phyloP scores from a whole-genome alignment of 331 rosid genomes.

The Arachis monticola region DNA sequence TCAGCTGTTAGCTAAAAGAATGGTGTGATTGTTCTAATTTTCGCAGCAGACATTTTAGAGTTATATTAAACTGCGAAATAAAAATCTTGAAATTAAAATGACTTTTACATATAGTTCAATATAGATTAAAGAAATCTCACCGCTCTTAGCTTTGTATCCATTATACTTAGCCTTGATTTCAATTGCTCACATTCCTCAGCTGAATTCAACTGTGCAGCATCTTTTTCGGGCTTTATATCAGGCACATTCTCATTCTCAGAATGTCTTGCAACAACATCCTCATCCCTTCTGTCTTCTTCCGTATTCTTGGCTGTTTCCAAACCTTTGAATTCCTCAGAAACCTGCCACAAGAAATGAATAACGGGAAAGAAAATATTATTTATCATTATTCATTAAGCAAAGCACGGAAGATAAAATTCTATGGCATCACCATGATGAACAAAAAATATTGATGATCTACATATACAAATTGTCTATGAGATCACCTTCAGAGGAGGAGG shows the following conservation, averaged over 20 bases:
- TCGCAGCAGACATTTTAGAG: conserved; percentile 34
- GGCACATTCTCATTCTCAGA: conserved; percentile 42
- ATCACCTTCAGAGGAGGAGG: conserved; percentile 64
- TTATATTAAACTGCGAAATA: conserved; percentile 25
- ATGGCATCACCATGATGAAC: conserved; percentile 9
- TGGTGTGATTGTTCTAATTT: conserved; percentile 6
- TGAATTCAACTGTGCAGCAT: conserved; percentile 50
- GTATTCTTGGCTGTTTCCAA: conserved; percentile 47
- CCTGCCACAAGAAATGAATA: conserved; percentile 43
- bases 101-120: conserved; percentile 5
- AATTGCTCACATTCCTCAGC: conserved; percentile 64
- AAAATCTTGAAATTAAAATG: conserved; percentile 1
- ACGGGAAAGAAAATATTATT: neutral
- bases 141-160: conserved; percentile 79
- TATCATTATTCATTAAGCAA: conserved; percentile 33
- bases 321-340: conserved; percentile 56
- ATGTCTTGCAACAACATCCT: conserved; percentile 40
- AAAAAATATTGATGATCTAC: neutral
- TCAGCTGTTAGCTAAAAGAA: conserved; percentile 2
- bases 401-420: conserved; percentile 11
- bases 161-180: conserved; percentile 56
- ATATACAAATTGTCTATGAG: conserved; percentile 13
- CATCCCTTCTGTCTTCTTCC: conserved; percentile 46
- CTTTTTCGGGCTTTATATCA: conserved; percentile 46
- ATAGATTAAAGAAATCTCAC: conserved; percentile 50